Percentiles rank a stretch among this genome's conserved stretches.
phyloP scores from a whole-genome alignment of 2,329 filamentous ascomycete species.

The Aphanocladium album region DNA sequence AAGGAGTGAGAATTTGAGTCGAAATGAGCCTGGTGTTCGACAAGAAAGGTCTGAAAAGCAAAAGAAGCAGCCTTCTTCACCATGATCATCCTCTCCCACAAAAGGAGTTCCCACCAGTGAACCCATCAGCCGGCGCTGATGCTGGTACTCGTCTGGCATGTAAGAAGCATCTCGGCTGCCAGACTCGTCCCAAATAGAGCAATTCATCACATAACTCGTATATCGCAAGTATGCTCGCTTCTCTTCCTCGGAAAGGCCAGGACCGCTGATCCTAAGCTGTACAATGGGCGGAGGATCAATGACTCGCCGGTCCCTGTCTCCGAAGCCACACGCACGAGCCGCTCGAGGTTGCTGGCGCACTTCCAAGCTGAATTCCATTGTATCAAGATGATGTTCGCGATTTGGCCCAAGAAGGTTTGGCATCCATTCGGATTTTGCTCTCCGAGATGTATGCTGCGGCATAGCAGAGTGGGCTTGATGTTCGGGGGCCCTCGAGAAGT shows the following conservation, averaged over 20 bases:
- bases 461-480: neutral
- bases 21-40: conserved; percentile 69
- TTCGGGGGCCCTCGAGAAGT: neutral
- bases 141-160: conserved; percentile 66
- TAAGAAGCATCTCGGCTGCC: conserved; percentile 63
- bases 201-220: conserved; percentile 68
- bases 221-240: conserved; percentile 47
- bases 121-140: conserved; percentile 74
- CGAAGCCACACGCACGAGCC: conserved; percentile 76
- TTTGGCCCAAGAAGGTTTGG: conserved; percentile 24
- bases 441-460: neutral
- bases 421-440: conserved; percentile 15
- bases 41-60: conserved; percentile 80
- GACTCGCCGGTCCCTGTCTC: conserved; percentile 73
- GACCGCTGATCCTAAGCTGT: conserved; percentile 62
- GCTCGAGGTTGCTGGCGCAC: conserved; percentile 75
- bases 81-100: conserved; percentile 68
- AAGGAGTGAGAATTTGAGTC: conserved; percentile 68
- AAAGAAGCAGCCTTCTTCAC: conserved; percentile 74
- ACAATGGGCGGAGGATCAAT: conserved; percentile 83
- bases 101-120: conserved; percentile 73
- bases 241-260: conserved; percentile 50
- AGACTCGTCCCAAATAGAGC: conserved; percentile 67
- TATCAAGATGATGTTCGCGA: conserved; percentile 17
- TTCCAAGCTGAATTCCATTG: conserved; percentile 26